A percentile compares a stretch with the other conserved stretches of the same genome.
Conservation (phyloP, 371 early-diverging fungal genomes). For the Mortierella polycephala region DNA sequence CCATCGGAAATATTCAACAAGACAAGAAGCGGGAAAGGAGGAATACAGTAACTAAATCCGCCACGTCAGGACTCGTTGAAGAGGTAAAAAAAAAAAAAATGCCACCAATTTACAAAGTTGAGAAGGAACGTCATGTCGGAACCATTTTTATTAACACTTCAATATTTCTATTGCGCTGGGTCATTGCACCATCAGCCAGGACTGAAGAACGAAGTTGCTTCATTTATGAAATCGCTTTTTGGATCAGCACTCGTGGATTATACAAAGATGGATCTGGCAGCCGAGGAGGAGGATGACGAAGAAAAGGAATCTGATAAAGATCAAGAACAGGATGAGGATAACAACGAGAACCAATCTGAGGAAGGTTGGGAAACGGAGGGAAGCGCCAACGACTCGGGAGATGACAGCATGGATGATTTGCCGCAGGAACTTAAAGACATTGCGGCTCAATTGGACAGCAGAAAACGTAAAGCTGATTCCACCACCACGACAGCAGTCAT, state of each 20-base stretch:
- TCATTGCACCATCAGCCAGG: constrained; percentile 16
- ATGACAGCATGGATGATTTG: constrained; percentile 53
- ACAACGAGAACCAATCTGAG: constrained; percentile 16
- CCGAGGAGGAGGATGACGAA: constrained; percentile 29
- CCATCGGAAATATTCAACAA: background rate
- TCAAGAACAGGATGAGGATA: constrained; percentile 4
- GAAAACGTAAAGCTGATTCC: constrained; percentile 22
- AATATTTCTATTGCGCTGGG: background rate
- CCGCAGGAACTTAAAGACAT: constrained; percentile 44
- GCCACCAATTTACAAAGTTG: background rate
- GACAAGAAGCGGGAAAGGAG: no score
- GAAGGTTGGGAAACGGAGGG: constrained; percentile 35
- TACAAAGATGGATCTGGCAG: constrained; percentile 14
- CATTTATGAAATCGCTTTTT: constrained; percentile 45
- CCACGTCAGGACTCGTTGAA: background rate
- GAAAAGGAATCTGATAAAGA: constrained; percentile 6
- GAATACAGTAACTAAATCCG: background rate
- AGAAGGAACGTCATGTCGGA: background rate
- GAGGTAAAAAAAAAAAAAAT: background rate
- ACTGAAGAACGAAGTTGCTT: constrained; percentile 33
- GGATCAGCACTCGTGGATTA: constrained; percentile 28
- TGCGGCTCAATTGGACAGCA: constrained; percentile 23
- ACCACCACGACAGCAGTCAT: background rate
- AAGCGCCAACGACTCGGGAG: constrained; percentile 30
- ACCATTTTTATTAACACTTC: background rate